These are phyloP conservation scores for Serendipita vermifera DNA, from an alignment of 768 basidiomycete species.

Conservation along the genomic window DNA sequence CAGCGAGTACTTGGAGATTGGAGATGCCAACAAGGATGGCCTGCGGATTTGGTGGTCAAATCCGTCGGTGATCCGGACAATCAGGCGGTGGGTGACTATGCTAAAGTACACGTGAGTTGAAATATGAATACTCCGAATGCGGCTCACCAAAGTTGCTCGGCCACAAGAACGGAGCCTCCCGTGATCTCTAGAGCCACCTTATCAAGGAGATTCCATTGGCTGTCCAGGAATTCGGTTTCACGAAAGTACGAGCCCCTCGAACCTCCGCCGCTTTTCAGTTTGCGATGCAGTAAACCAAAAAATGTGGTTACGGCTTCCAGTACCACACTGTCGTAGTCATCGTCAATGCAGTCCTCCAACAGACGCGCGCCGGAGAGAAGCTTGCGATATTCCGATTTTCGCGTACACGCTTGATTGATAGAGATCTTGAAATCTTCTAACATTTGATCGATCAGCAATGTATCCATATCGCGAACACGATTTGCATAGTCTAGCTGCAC, in stretches of 20 bases:
- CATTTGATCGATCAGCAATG: slow-evolving; percentile 88
- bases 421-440: slow-evolving; percentile 84
- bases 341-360: slow-evolving; percentile 74
- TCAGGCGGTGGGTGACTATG: slow-evolving; percentile 81
- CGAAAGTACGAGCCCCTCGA: slow-evolving; percentile 84
- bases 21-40: slow-evolving; percentile 1
- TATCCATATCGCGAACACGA: slow-evolving; percentile 76
- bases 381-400: slow-evolving; percentile 89
- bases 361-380: slow-evolving; percentile 83
- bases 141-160: slow-evolving; percentile 85
- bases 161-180: slow-evolving; percentile 81
- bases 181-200: slow-evolving; percentile 79
- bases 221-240: slow-evolving; percentile 95
- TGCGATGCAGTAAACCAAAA: slow-evolving; percentile 91
- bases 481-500: slow-evolving; percentile 80
- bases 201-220: slow-evolving; percentile 90
- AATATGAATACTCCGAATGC: not conserved
- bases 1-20: slow-evolving; percentile 6
- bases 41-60: slow-evolving; percentile 79
- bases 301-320: slow-evolving; percentile 77
- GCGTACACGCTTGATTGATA: slow-evolving; percentile 84
- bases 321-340: slow-evolving; percentile 82
- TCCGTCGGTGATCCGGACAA: slow-evolving; percentile 84
- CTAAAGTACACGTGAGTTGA: slow-evolving; percentile 29
- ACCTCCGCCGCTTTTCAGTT: slow-evolving; percentile 71